Evolutionary conservation across 2,329 filamentous ascomycete genomes (phyloP).

Genomic region (Neonectria neomacrospora): DNA sequence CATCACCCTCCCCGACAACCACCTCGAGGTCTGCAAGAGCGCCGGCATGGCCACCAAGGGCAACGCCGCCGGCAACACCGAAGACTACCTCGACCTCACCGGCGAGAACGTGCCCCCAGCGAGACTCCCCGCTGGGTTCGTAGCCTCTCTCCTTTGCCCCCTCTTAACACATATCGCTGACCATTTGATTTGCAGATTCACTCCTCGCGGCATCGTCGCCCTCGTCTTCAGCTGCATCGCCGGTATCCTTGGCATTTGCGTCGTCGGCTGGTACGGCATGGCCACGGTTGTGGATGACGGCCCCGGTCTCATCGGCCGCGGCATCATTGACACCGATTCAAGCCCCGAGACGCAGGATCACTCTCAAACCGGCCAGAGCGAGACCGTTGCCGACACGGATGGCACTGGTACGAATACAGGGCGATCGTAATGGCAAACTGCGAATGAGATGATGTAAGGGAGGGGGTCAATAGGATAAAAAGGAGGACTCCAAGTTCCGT

Average conservation of each 20-base stretch:
- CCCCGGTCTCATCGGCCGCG: constrained; percentile 29
- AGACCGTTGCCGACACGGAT: constrained; percentile 4
- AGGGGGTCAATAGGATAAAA: background rate
- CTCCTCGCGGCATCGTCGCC: constrained; percentile 76
- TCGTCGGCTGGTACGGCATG: constrained; percentile 74
- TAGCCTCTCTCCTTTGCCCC: constrained; percentile 16
- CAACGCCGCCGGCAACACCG: constrained; percentile 80
- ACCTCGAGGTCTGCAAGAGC: constrained; percentile 67
- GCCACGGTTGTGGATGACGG: constrained; percentile 30
- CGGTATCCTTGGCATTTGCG: constrained; percentile 74
- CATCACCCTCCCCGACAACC: constrained; percentile 69
- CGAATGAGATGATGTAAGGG: background rate
- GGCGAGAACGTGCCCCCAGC: constrained; percentile 68
- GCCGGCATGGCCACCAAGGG: constrained; percentile 64
- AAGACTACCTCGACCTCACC: constrained; percentile 69
- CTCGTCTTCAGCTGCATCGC: constrained; percentile 77
- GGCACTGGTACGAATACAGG: constrained; percentile 11
- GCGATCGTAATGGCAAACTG: background rate
- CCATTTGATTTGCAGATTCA: constrained; percentile 61
- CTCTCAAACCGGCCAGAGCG: background rate
- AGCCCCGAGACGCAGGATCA: constrained; percentile 12
- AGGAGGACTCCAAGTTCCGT: background rate
- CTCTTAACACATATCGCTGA: background rate
- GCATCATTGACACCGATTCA: constrained; percentile 36
- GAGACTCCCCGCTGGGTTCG: constrained; percentile 71